Percentiles rank a stretch among this genome's conserved stretches.
Evolutionary conservation across 2,329 filamentous ascomycete genomes (phyloP).

Genomic region (Kalmusia sp.): DNA sequence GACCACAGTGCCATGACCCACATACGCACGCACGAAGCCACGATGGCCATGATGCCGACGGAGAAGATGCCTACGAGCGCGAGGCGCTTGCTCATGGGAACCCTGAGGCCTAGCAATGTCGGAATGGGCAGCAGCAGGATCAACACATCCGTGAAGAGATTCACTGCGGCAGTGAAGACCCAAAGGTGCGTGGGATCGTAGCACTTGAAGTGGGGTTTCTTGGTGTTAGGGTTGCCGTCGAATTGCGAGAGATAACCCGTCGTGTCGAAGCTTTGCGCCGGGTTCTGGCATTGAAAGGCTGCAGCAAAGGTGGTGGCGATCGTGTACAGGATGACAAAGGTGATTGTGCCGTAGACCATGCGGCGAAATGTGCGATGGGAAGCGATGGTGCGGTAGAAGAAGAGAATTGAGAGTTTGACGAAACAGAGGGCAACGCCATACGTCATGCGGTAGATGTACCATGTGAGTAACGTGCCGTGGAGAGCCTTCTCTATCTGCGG

Average conservation of each 20-base stretch:
- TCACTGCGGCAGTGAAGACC: slow-evolving; percentile 48
- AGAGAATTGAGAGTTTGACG: slow-evolving; percentile 41
- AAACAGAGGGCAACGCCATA: slow-evolving; percentile 40
- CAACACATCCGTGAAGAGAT: slow-evolving; percentile 51
- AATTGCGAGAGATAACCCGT: slow-evolving; percentile 40
- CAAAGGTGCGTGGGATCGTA: slow-evolving; percentile 41
- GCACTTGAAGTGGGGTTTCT: slow-evolving; percentile 32
- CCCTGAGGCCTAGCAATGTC: slow-evolving; percentile 54
- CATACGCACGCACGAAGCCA: slow-evolving; percentile 45
- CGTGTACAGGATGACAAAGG: slow-evolving; percentile 40
- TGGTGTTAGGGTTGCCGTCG: slow-evolving; percentile 26
- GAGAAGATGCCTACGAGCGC: slow-evolving; percentile 54
- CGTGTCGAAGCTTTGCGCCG: slow-evolving; percentile 35
- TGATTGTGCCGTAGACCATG: slow-evolving; percentile 36
- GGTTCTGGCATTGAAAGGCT: slow-evolving; percentile 42
- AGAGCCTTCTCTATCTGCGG: slow-evolving; percentile 30
- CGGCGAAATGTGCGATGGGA: slow-evolving; percentile 40
- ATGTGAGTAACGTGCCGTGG: slow-evolving; percentile 38
- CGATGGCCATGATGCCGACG: slow-evolving; percentile 44
- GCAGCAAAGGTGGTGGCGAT: slow-evolving; percentile 35
- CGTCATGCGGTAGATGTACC: slow-evolving; percentile 43
- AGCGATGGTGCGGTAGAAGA: slow-evolving; percentile 46
- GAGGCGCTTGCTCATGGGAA: slow-evolving; percentile 58
- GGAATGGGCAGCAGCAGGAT: slow-evolving; percentile 56
- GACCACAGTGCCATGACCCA: slow-evolving; percentile 47